Evolutionary conservation across 2,329 filamentous ascomycete species (phyloP).

Genomic region (Thermothelomyces thermophilus): DNA sequence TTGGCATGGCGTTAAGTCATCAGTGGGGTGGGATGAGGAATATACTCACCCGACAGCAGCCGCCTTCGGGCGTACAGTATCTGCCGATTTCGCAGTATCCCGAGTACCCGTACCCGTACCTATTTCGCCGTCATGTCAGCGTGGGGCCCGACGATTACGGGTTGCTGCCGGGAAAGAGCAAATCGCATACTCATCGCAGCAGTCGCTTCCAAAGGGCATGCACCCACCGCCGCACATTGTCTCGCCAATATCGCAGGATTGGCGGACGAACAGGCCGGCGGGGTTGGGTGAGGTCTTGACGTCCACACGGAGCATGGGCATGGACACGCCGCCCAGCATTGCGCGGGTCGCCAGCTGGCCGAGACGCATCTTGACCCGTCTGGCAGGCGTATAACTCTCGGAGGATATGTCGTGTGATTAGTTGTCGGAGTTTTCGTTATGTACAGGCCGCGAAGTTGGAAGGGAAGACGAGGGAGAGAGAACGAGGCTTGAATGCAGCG

Average conservation of each 20-base stretch:
- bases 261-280: neutral
- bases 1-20: too few species aligned
- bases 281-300: conserved; percentile 8
- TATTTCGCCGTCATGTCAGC: neutral
- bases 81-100: conserved; percentile 1
- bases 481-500: too few species aligned
- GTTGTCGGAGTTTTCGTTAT: too few species aligned
- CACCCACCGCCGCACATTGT: neutral
- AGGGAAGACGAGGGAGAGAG: too few species aligned
- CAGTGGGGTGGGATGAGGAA: neutral
- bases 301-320: conserved; percentile 1
- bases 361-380: conserved; percentile 9
- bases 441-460: neutral
- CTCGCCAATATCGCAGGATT: neutral
- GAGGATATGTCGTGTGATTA: neutral
- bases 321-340: conserved; percentile 10
- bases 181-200: conserved; percentile 3
- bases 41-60: conserved; percentile 6
- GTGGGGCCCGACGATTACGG: too few species aligned
- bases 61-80: conserved; percentile 1
- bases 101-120: neutral
- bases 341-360: conserved; percentile 6
- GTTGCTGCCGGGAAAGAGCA: too few species aligned
- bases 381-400: neutral
- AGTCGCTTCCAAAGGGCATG: neutral